Percentiles rank a stretch among this genome's conserved stretches.
These are phyloP conservation scores for Synchytrium microbalum DNA, from an alignment of 371 early-diverging fungal species.

Conservation along the genomic window DNA sequence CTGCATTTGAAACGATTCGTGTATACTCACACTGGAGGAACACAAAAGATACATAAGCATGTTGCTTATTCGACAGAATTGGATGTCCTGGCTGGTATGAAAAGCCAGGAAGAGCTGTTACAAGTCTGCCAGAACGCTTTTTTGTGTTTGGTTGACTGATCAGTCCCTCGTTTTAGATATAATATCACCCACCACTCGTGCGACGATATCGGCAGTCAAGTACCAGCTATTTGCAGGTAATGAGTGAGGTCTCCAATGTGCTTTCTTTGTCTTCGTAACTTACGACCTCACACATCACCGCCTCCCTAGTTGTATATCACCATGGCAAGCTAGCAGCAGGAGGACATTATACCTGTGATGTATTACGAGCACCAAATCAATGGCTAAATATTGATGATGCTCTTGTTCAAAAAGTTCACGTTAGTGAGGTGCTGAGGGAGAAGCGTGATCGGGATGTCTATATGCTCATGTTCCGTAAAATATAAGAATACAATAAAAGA, in stretches of 20 bases:
- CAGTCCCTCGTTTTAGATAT: conserved; percentile 38
- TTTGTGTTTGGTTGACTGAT: neutral
- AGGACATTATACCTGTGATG: conserved; percentile 96
- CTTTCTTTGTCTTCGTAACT: neutral
- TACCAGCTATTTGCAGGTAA: conserved; percentile 35
- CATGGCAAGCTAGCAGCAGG: conserved; percentile 84
- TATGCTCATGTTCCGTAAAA: neutral
- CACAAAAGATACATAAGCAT: conserved; percentile 78
- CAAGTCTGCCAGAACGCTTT: neutral
- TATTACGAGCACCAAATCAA: conserved; percentile 23
- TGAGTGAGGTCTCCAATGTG: neutral
- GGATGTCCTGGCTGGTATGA: conserved; percentile 51
- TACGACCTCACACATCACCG: conserved; percentile 5
- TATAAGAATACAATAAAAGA: no score
- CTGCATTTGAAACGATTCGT: conserved; percentile 91
- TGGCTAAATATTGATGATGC: neutral
- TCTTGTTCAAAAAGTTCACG: neutral
- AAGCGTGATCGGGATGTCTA: neutral
- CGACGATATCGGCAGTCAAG: conserved; percentile 8
- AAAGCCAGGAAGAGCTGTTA: neutral
- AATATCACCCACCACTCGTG: conserved; percentile 38
- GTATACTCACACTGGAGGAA: conserved; percentile 64
- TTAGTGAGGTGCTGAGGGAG: neutral
- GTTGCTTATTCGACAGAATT: conserved; percentile 64
- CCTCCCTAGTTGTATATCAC: conserved; percentile 82